Base-by-base conservation (phyloP, 164 flowering plant genomes). In the Malania oleifera region DNA sequence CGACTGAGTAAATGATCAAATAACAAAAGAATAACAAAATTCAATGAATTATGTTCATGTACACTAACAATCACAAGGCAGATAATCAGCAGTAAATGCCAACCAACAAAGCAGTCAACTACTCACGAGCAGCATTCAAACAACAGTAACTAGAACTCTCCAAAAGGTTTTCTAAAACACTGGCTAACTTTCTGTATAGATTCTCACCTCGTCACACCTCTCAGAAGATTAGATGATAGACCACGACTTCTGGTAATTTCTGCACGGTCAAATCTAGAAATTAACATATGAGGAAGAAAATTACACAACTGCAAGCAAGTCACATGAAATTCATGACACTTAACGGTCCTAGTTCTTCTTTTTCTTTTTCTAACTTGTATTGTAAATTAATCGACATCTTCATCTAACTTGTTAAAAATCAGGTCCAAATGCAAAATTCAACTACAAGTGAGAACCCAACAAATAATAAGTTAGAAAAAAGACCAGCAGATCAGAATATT, bases 61-160 rank as follows among this genome's bases (percentile, higher is more conserved):
- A 54, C 51, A 51, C 47, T n/a, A 43, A 34, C 25, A 61, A 13
- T 45, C 66, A 59, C 57, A 54, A 54, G 58, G 27, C 22, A 40
- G 59, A 35, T 48, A 25, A 37, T 24, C 29, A 43, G 20, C 26
- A 46, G 25, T 53, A 25, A 71, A 66, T 68, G 68, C 46, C 73
- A 75, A 66, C 73, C 55, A 64, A 61, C 48, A 69, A 63, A 69
- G 72, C 60, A 55, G 68, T 59, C 58, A 59, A 68, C 57, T 25
- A 59, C 45, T 73, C 73, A 69, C 73, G 71, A 67, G 73, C 60
- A 34, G 57, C 64, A 40, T 2, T 20, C 20, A 11, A 43, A 15
- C 20, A 39, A 39, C 37, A 12, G 20, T 12, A 1, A 46, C 52
- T 37, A 60, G 56, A 59, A 67, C 59, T 47, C 43, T 51, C 63